Conservation (phyloP, 768 basidiomycete species). For the Asterophora parasitica region DNA sequence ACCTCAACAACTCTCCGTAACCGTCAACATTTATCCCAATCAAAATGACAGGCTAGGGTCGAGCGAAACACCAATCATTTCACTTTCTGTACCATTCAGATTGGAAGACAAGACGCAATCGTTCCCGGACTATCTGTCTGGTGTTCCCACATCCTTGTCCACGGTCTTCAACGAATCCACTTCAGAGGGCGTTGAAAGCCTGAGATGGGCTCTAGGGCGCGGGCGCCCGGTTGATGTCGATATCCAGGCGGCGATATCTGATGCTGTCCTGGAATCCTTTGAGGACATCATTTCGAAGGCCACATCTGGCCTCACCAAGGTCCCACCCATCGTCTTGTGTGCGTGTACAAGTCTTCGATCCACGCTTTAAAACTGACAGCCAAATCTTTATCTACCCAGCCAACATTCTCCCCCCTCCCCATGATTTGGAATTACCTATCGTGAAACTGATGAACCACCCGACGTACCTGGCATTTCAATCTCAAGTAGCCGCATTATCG, state of each 20-base stretch:
- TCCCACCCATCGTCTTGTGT: conserved; percentile 67
- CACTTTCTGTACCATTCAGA: conserved; percentile 57
- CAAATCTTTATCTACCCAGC: conserved; percentile 42
- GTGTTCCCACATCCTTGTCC: conserved; percentile 48
- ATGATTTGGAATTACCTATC: conserved; percentile 64
- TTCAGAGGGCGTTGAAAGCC: conserved; percentile 45
- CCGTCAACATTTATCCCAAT: too few relatives aligned
- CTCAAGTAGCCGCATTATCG: conserved; percentile 67
- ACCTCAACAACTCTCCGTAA: not conserved
- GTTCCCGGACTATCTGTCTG: conserved; percentile 34
- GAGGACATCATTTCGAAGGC: conserved; percentile 71
- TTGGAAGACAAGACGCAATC: conserved; percentile 43
- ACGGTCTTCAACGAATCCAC: conserved; percentile 50
- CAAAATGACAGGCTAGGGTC: conserved; percentile 10
- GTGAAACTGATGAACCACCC: conserved; percentile 79
- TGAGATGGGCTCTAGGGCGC: conserved; percentile 62
- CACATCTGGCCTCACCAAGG: conserved; percentile 37
- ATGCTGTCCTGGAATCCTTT: conserved; percentile 54
- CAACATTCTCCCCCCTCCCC: conserved; percentile 76
- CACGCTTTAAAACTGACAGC: conserved; percentile 7
- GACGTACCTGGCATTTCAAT: conserved; percentile 66
- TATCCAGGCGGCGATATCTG: conserved; percentile 51
- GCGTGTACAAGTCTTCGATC: conserved; percentile 20
- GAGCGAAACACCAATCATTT: conserved; percentile 36
- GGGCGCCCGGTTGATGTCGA: conserved; percentile 69